A percentile compares a stretch with the other conserved stretches of the same genome.
phyloP scores from a whole-genome alignment of 371 early-diverging fungal species.

The Parasitella parasitica region DNA sequence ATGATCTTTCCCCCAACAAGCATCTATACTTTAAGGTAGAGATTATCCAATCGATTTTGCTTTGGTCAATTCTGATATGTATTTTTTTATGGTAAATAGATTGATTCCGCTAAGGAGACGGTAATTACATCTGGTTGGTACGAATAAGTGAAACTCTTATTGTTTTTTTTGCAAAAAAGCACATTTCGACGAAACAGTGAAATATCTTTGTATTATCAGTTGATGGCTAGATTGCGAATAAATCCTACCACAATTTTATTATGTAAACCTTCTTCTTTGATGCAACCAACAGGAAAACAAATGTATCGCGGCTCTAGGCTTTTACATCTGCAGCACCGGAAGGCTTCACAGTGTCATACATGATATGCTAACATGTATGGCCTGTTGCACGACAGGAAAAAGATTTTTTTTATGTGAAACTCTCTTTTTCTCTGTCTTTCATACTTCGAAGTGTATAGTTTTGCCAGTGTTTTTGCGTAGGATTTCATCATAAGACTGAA shows the following conservation, averaged over 20 bases:
- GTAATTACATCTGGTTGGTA: conserved; percentile 53
- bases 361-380: neutral
- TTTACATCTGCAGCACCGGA: neutral
- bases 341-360: neutral
- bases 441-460: neutral
- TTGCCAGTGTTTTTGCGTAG: neutral
- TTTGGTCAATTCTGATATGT: neutral
- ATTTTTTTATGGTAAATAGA: conserved; percentile 14
- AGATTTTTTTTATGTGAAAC: neutral
- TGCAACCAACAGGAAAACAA: neutral
- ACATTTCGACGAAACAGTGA: no score
- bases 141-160: conserved; percentile 3
- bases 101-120: conserved; percentile 43
- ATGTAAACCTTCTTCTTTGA: neutral
- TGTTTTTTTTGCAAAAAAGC: neutral
- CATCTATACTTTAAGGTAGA: conserved; percentile 54
- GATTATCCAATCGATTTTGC: neutral
- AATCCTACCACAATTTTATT: neutral
- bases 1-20: conserved; percentile 60
- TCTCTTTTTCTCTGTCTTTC: neutral
- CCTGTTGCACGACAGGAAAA: neutral
- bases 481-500: neutral
- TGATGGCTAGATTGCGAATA: neutral
- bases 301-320: neutral
- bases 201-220: no score